Conservation (phyloP, 192 early-diverging fungal genomes). For the Phycomyces blakesleeanus region DNA sequence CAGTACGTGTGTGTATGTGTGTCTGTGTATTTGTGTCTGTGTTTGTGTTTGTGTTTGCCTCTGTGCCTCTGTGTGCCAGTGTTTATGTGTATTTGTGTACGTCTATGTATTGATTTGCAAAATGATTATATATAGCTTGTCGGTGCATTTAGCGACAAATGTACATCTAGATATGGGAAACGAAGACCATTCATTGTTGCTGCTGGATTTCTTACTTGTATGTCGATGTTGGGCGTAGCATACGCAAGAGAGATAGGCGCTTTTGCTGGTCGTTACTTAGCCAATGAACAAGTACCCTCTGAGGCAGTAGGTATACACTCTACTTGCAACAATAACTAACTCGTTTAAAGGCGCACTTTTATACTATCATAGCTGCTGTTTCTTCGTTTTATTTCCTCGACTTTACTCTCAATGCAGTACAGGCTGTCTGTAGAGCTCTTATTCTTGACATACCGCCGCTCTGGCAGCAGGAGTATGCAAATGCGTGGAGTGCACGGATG, state of each 20-base stretch:
- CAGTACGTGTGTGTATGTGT: constrained; percentile 2
- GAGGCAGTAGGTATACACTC: neutral
- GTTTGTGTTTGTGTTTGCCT: too few relatives aligned
- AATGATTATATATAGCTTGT: constrained; percentile 61
- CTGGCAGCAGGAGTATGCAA: constrained; percentile 77
- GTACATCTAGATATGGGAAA: constrained; percentile 68
- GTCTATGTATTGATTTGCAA: too few relatives aligned
- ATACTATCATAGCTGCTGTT: constrained; percentile 71
- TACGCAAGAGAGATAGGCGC: constrained; percentile 68
- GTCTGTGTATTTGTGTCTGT: too few relatives aligned
- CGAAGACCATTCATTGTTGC: constrained; percentile 84
- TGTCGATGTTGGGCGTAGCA: constrained; percentile 70
- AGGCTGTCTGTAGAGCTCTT: constrained; percentile 79
- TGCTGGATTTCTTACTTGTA: constrained; percentile 56
- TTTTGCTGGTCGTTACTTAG: neutral
- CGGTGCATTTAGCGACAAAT: constrained; percentile 80
- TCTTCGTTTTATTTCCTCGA: constrained; percentile 85
- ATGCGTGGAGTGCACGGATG: constrained; percentile 87
- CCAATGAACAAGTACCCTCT: neutral
- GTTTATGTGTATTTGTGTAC: too few relatives aligned
- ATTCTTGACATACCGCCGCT: constrained; percentile 83
- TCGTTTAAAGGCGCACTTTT: constrained; percentile 10
- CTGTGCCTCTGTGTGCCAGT: too few relatives aligned
- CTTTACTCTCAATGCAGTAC: constrained; percentile 90
- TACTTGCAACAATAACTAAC: neutral